Evolutionary conservation across 768 basidiomycete species (phyloP).

Genomic region (Termitomyces sp.): DNA sequence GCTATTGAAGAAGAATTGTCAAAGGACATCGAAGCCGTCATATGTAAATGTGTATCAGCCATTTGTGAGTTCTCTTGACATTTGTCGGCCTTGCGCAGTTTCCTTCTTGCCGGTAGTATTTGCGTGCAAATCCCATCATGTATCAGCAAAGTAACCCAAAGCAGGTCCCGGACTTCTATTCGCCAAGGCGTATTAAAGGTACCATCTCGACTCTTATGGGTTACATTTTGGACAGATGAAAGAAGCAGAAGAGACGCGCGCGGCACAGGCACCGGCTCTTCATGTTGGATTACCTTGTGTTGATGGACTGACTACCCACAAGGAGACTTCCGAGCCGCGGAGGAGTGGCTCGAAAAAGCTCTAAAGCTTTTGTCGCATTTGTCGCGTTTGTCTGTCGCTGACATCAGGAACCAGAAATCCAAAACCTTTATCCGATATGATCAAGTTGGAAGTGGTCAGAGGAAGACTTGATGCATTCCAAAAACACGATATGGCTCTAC

Average conservation of each 20-base stretch:
- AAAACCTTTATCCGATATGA: not conserved
- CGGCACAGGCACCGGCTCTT: too few relatives aligned
- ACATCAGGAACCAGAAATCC: too few relatives aligned
- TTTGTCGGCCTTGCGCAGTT: not conserved
- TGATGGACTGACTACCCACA: not conserved
- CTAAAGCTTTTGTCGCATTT: not conserved
- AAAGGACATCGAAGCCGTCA: too few relatives aligned
- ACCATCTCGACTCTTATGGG: not conserved
- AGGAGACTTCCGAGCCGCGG: not conserved
- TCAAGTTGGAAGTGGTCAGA: too few relatives aligned
- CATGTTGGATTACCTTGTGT: too few relatives aligned
- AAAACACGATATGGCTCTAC: not conserved
- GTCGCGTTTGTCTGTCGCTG: not conserved
- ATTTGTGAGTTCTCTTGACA: too few relatives aligned
- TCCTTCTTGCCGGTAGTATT: not conserved
- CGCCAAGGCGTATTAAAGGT: not conserved
- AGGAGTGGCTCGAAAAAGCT: not conserved
- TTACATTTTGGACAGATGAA: not conserved
- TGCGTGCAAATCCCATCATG: not conserved
- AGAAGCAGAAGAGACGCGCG: not conserved
- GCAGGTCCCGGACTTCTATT: not conserved
- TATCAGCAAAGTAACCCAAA: not conserved
- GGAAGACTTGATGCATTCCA: not conserved
- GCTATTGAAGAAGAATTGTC: too few relatives aligned
- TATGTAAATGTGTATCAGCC: too few relatives aligned